Conservation (phyloP, 495 filamentous ascomycete genomes). For the Geopyxis carbonaria region DNA sequence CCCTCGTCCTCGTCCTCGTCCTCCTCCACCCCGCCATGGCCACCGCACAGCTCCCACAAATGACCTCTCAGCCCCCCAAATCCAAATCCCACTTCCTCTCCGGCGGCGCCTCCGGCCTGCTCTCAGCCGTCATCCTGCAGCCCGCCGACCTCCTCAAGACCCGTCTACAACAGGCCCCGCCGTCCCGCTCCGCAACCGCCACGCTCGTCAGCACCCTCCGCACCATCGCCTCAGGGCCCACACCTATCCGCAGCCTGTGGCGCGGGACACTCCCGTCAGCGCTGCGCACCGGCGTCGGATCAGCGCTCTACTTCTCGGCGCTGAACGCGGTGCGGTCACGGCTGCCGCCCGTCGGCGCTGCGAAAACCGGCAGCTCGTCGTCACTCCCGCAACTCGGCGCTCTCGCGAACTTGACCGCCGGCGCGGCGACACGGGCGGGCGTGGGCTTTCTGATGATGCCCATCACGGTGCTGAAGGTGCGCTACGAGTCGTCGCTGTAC, state of each 20-base stretch:
- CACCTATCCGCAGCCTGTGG: constrained; percentile 55
- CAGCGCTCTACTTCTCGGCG: constrained; percentile 82
- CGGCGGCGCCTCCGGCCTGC: constrained; percentile 70
- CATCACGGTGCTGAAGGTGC: constrained; percentile 89
- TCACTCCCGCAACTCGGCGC: constrained; percentile 75
- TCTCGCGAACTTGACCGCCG: constrained; percentile 67
- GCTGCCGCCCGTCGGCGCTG: constrained; percentile 33
- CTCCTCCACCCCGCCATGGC: too few relatives aligned
- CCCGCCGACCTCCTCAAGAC: constrained; percentile 95
- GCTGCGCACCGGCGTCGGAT: constrained; percentile 80
- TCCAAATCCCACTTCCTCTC: constrained; percentile 67
- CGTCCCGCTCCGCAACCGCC: constrained; percentile 33
- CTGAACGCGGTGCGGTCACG: constrained; percentile 68
- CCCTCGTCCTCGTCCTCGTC: too few relatives aligned
- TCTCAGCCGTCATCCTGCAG: constrained; percentile 78
- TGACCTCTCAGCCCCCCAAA: background rate
- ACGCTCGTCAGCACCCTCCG: constrained; percentile 55
- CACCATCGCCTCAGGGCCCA: constrained; percentile 42
- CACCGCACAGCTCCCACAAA: too few relatives aligned
- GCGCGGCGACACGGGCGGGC: constrained; percentile 62
- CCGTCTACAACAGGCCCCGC: constrained; percentile 60
- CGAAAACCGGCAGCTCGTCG: constrained; percentile 21
- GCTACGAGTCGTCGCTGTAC: constrained; percentile 78
- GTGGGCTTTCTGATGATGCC: constrained; percentile 92
- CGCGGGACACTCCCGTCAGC: constrained; percentile 82